Base-by-base conservation (phyloP, 768 basidiomycete genomes). In the Tubosaeta sp. region DNA sequence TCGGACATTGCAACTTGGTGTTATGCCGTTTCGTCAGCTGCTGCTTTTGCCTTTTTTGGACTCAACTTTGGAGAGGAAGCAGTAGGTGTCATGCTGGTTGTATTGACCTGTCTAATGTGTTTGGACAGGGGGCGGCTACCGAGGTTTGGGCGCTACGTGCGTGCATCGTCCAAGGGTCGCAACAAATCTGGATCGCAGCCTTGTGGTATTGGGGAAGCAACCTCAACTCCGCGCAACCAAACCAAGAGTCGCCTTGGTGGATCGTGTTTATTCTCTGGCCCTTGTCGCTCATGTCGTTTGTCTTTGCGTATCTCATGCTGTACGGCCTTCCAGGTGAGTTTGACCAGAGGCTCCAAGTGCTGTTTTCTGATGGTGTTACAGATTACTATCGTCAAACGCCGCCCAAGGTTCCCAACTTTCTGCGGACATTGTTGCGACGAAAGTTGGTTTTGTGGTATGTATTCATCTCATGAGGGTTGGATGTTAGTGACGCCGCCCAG, bases 41-140 rank as follows among this genome's bases (percentile, higher is more conserved):
- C 91, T 29, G 86, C 91, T 11, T 97, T 95, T 78, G 73, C 84
- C 45, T 95, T 92, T 80, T 97, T 97, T 63, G 94, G 93, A 63
- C 78, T 95, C 56, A 97, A 97, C 71, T 97, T 97, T 67, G 94
- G 94, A 68, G 94, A 97, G 74, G 94, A 95, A 78, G 94, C 93
- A 16, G 88, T 88, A 69, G 0, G 63, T 46, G 77, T 73, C 37
- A 7, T n/a, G 11, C 32, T 43, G 14, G 8, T n/a, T 9, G n/a
- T 19, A 43, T n/a, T 29, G 25, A 43, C 27, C 26, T 50, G 2
- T 45, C 61, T 58, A 50, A 57, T 29, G 42, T 22, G 41, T 31
- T 56, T 39, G 29, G 37, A 37, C 61, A 89, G 83, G 93, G 94
- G 62, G 92, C 94, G 50, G 91, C 94, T 1, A 95, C 94, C 7